Evolutionary conservation across 441 rosid genomes (phyloP), one percentile per base, ranked within the genome.

Genomic region (Manihot esculenta): DNA sequence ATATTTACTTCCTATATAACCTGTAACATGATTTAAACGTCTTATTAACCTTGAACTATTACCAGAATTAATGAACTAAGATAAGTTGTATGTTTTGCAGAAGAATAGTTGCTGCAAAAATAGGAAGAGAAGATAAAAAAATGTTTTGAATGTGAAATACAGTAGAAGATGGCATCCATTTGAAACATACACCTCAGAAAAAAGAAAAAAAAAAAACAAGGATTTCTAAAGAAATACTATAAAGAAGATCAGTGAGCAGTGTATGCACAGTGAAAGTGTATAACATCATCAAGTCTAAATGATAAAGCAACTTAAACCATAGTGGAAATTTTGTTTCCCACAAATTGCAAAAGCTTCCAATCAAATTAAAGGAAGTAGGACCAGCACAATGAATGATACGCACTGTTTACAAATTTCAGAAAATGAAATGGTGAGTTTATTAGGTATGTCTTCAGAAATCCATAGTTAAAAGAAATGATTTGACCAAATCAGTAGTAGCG

Each of bases 361-460:
- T 38, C 42, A 8, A 55, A 26, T 50, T 45, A 44, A 69, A 57
- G 35, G 72, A 20, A 42, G 65, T 69, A 58, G 56, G 72, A 69
- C 47, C 56, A 69, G 20, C 55, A 44, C 56, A 44, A 26, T 26
- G 21, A 54, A 56, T 24, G 54, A 44, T 17, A 18, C 24, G 27
- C 24, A 71, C 62, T 18, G 50, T 51, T 15, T 21, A 45, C 47
- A 70, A 47, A 13, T 60, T 70, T 50, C 58, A 21, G 47, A 61
- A 41, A 18, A 62, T 71, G 50, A 7, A 26, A 45, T 30, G 9
- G 30, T 26, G 65, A n/a, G 42, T 38, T 7, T 38, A 38, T 38
- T 38, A 38, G 26, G 18, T 38, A 51, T 38, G 54, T 62, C 38
- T 17, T 53, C 42, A 50, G 50, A 71, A 15, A 33, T 54, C 45